These are phyloP conservation scores for Linnemannia hyalina DNA, from an alignment of 192 early-diverging fungal species.

Conservation along the genomic window DNA sequence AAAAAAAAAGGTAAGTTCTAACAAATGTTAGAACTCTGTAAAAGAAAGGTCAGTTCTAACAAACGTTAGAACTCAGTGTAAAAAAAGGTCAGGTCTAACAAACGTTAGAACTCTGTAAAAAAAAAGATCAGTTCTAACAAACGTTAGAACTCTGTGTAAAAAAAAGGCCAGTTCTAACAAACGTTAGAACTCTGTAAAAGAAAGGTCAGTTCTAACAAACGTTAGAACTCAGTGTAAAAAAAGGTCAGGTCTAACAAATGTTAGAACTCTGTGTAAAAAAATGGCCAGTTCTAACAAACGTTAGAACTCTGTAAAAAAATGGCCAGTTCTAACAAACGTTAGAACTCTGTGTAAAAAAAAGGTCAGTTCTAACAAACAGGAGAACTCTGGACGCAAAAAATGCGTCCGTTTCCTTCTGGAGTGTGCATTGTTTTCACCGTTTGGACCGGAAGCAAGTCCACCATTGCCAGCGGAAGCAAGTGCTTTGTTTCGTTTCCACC, in stretches of 20 bases:
- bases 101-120: conserved; percentile 1
- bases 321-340: too few species aligned
- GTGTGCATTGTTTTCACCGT: too few species aligned
- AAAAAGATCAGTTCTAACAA: not conserved
- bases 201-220: not conserved
- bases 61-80: not conserved
- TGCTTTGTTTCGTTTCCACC: too few species aligned
- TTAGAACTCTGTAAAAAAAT: too few species aligned
- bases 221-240: not conserved
- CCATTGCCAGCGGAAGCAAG: too few species aligned
- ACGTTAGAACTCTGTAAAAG: not conserved
- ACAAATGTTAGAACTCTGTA: not conserved
- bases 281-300: too few species aligned
- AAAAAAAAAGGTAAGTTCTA: not conserved
- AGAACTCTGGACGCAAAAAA: too few species aligned
- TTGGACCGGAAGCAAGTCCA: too few species aligned
- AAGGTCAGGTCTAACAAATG: not conserved
- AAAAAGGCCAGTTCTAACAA: not conserved
- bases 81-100: not conserved
- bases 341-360: too few species aligned
- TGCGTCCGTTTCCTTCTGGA: too few species aligned
- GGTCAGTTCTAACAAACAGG: too few species aligned
- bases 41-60: not conserved
- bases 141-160: not conserved
- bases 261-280: too few species aligned